Conservation (phyloP, 495 filamentous ascomycete genomes). For the Filosporella fistucella region DNA sequence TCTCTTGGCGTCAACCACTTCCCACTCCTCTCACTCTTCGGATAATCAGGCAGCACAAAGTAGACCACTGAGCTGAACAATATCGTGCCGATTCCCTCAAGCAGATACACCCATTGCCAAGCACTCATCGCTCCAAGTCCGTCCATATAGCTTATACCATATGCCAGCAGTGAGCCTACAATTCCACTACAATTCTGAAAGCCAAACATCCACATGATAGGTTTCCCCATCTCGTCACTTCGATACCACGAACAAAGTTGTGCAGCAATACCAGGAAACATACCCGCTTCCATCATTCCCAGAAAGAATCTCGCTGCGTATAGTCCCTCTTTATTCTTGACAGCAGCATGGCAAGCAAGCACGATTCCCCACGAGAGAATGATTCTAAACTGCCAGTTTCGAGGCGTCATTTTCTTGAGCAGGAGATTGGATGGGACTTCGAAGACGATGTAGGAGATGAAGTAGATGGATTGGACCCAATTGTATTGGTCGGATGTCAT, state of each 20-base stretch:
- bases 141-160: conserved; percentile 31
- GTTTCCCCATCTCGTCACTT: too few species aligned
- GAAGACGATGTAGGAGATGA: too few species aligned
- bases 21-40: too few species aligned
- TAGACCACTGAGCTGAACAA: conserved; percentile 55
- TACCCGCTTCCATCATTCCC: conserved; percentile 55
- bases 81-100: conserved; percentile 57
- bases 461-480: too few species aligned
- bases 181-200: conserved; percentile 37
- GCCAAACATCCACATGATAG: conserved; percentile 54
- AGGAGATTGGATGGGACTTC: too few species aligned
- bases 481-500: too few species aligned
- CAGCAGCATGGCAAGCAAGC: conserved; percentile 48
- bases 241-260: conserved; percentile 59
- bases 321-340: conserved; percentile 34
- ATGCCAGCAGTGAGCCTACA: too few species aligned
- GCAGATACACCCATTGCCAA: conserved; percentile 47
- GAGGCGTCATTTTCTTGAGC: too few species aligned
- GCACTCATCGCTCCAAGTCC: background rate
- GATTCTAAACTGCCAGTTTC: too few species aligned
- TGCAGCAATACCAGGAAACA: conserved; percentile 55
- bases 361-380: conserved; percentile 51
- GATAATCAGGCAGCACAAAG: conserved; percentile 62
- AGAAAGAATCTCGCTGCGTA: conserved; percentile 56
- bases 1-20: too few species aligned